A percentile compares a stretch with the other conserved stretches of the same genome.
Evolutionary conservation across 495 filamentous ascomycete genomes (phyloP).

Genomic region (Penicillium coprophilum): DNA sequence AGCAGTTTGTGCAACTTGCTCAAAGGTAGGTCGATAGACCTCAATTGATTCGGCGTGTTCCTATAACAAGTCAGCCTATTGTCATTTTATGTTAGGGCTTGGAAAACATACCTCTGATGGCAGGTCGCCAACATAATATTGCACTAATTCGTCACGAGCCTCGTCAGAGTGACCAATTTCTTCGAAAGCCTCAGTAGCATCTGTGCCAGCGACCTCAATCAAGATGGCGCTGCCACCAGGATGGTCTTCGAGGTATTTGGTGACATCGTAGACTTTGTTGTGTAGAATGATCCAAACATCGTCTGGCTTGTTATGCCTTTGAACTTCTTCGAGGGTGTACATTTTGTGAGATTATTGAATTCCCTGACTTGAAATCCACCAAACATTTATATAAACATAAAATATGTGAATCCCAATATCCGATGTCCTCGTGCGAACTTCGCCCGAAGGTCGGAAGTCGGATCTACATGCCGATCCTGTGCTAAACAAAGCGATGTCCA

Average conservation of each 20-base stretch:
- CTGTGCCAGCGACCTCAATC: conserved; percentile 48
- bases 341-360: neutral
- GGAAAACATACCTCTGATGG: conserved; percentile 14
- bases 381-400: neutral
- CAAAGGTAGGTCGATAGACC: conserved; percentile 23
- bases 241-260: conserved; percentile 52
- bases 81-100: neutral
- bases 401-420: neutral
- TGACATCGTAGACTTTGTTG: conserved; percentile 53
- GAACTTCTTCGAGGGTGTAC: conserved; percentile 27
- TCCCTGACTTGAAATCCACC: neutral
- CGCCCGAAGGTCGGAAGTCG: conserved; percentile 17
- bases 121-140: conserved; percentile 25
- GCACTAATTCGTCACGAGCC: conserved; percentile 33
- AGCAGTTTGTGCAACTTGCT: conserved; percentile 23
- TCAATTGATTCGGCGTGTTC: conserved; percentile 24
- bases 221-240: conserved; percentile 54
- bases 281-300: conserved; percentile 52
- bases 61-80: neutral
- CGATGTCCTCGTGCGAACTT: conserved; percentile 16
- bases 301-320: conserved; percentile 22
- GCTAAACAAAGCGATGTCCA: neutral
- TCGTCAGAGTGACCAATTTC: conserved; percentile 55
- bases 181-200: conserved; percentile 54
- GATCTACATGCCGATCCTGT: neutral